These are phyloP conservation scores for Aspergillus pseudoviridinutans DNA, from an alignment of 2,329 filamentous ascomycete species.

Conservation along the genomic window DNA sequence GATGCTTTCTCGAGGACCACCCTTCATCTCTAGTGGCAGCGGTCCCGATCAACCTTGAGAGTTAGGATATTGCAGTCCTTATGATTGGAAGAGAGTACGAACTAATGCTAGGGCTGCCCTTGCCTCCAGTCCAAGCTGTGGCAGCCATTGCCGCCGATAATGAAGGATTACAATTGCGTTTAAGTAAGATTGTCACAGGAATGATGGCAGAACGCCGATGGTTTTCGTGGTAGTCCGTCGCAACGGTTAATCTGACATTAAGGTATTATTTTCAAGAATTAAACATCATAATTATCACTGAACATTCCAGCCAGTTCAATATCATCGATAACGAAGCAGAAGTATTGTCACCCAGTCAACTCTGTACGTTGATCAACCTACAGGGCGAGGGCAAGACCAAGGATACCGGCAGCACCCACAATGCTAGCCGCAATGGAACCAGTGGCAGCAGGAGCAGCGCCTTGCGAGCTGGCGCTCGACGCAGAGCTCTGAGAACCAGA, in stretches of 20 bases:
- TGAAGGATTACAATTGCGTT: neutral
- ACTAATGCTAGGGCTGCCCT: neutral
- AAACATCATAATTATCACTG: neutral
- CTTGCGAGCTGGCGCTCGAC: slow-evolving; percentile 7
- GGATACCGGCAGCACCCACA: slow-evolving; percentile 17
- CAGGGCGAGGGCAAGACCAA: slow-evolving; percentile 22
- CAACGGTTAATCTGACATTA: neutral
- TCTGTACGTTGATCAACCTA: slow-evolving; percentile 4
- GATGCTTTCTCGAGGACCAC: neutral
- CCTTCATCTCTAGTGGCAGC: neutral
- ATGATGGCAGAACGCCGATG: neutral
- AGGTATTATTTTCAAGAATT: neutral
- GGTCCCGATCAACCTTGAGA: neutral
- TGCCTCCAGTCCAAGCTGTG: neutral
- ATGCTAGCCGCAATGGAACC: slow-evolving; percentile 15
- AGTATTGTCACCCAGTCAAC: neutral
- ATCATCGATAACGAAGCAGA: neutral
- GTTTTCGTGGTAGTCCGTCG: neutral
- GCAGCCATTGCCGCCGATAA: neutral
- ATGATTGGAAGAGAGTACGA: neutral
- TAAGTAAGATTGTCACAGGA: neutral
- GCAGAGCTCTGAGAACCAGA: slow-evolving; percentile 1
- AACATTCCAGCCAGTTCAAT: neutral
- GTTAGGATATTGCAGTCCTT: neutral
- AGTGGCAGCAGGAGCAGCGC: slow-evolving; percentile 12